These are phyloP conservation scores for Whalleya microplaca DNA, from an alignment of 2,329 filamentous ascomycete genomes.

Conservation along the genomic window DNA sequence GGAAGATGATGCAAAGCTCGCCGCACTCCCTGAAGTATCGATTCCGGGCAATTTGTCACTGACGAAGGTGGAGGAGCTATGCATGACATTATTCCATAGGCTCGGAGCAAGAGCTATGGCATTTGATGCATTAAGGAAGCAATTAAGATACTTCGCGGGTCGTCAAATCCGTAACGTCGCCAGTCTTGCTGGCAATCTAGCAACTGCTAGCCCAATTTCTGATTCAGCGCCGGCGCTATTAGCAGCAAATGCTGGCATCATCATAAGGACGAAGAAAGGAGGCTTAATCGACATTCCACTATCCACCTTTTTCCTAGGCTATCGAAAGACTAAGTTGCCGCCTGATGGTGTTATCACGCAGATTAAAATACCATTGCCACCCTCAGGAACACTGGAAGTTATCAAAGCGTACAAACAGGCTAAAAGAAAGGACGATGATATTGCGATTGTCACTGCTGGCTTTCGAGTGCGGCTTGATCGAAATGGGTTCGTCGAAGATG, in stretches of 20 bases:
- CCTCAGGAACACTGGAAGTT: slow-evolving; percentile 73
- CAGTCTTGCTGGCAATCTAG: slow-evolving; percentile 87
- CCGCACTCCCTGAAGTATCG: slow-evolving; percentile 12
- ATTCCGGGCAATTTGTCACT: slow-evolving; percentile 66
- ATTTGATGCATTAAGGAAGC: slow-evolving; percentile 84
- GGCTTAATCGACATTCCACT: slow-evolving; percentile 78
- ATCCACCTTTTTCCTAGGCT: slow-evolving; percentile 86
- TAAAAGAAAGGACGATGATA: slow-evolving; percentile 95
- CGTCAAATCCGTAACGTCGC: slow-evolving; percentile 92
- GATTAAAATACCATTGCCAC: slow-evolving; percentile 73
- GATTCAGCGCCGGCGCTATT: slow-evolving; percentile 91
- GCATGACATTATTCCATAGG: slow-evolving; percentile 77
- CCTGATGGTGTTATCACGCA: slow-evolving; percentile 80
- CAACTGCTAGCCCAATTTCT: slow-evolving; percentile 90
- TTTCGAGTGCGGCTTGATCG: slow-evolving; percentile 72
- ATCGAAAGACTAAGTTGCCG: slow-evolving; percentile 78
- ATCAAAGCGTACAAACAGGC: slow-evolving; percentile 91
- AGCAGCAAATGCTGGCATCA: slow-evolving; percentile 76
- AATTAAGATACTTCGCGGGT: slow-evolving; percentile 89
- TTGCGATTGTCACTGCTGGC: slow-evolving; percentile 90
- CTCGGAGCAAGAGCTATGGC: slow-evolving; percentile 72
- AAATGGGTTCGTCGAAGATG: slow-evolving; percentile 68
- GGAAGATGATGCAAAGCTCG: slow-evolving; percentile 75
- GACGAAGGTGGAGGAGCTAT: slow-evolving; percentile 87
- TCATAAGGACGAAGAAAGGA: slow-evolving; percentile 73